Percentiles rank a stretch among this genome's conserved stretches.
phyloP scores from a whole-genome alignment of 371 early-diverging fungal genomes.

The Mycotypha africana region DNA sequence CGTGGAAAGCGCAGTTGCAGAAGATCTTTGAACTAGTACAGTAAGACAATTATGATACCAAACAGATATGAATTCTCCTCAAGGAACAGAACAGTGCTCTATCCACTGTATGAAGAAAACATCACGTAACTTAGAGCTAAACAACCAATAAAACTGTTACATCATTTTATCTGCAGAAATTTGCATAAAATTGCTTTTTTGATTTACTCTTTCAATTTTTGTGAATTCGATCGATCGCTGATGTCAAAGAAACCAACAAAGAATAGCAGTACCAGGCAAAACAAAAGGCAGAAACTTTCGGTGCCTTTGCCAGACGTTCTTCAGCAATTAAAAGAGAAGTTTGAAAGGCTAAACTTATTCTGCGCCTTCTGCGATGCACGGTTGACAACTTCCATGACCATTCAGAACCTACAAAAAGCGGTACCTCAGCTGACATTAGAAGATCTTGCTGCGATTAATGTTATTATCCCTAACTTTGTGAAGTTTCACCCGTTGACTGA shows the following conservation, averaged over 20 bases:
- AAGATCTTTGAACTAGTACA: too few species aligned
- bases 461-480: conserved; percentile 28
- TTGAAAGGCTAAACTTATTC: conserved; percentile 23
- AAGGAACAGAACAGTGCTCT: too few species aligned
- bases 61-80: too few species aligned
- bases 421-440: conserved; percentile 16
- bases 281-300: conserved; percentile 10
- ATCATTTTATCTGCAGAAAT: background rate
- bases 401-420: conserved; percentile 17
- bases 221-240: background rate
- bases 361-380: conserved; percentile 39
- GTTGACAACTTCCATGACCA: conserved; percentile 22
- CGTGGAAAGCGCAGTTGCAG: too few species aligned
- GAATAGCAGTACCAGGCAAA: background rate
- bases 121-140: conserved; percentile 25
- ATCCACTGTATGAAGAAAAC: too few species aligned
- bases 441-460: conserved; percentile 35
- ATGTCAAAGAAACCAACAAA: background rate
- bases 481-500: conserved; percentile 7
- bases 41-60: too few species aligned
- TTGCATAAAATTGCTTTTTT: background rate
- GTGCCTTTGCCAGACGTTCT: conserved; percentile 30
- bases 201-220: background rate
- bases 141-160: too few species aligned
- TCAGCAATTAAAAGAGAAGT: conserved; percentile 13